These are phyloP conservation scores for Citrus medica DNA, from an alignment of 345 rosid genomes.

Conservation along the genomic window DNA sequence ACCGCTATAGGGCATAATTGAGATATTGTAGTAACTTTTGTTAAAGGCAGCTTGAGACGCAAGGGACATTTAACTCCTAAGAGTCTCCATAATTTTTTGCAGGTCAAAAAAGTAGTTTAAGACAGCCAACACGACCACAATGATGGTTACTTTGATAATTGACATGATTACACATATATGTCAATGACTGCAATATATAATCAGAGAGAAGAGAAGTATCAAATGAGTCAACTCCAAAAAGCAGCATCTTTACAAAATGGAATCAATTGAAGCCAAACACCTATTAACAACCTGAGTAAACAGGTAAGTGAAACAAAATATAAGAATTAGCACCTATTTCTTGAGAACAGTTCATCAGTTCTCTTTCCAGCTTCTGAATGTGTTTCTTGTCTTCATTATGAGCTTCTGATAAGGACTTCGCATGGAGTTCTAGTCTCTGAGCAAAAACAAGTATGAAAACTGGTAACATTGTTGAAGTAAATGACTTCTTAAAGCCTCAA, in stretches of 20 bases:
- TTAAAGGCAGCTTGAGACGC: not conserved
- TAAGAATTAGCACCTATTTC: conserved; percentile 63
- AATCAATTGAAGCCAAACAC: not conserved
- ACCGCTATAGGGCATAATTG: not conserved
- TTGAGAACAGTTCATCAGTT: conserved; percentile 67
- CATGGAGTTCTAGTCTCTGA: conserved; percentile 62
- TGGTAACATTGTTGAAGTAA: not conserved
- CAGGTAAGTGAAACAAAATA: not conserved
- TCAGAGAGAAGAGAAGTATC: not conserved
- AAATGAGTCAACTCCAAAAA: not conserved
- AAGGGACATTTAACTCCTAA: not conserved
- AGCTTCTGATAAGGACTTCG: conserved; percentile 59
- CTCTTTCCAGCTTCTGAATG: conserved; percentile 62
- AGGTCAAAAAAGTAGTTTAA: not conserved
- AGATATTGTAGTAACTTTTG: not conserved
- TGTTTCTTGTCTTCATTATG: conserved; percentile 49
- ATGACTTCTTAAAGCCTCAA: not conserved
- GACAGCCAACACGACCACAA: not conserved
- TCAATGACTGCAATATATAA: not conserved
- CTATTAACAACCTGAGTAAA: conserved; percentile 1
- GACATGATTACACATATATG: not conserved
- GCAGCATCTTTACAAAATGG: not conserved
- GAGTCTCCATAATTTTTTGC: not conserved
- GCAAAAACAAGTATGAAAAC: conserved; percentile 12
- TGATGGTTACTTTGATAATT: not conserved